phyloP scores from a whole-genome alignment of 2,329 filamentous ascomycete genomes.

The Metarhizium anisopliae region DNA sequence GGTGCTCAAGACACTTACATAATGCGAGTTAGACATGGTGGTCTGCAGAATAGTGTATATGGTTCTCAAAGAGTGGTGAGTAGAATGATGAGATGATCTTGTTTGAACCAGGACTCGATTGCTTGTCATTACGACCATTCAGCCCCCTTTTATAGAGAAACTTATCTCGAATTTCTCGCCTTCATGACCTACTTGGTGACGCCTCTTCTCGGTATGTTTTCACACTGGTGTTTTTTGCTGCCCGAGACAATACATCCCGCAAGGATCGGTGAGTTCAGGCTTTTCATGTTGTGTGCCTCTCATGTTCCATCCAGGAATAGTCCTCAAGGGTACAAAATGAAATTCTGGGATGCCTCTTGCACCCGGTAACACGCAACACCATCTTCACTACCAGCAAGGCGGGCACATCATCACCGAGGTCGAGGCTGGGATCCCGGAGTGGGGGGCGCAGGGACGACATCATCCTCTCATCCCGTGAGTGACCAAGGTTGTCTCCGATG shows the following conservation, averaged over 20 bases:
- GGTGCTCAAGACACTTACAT: not conserved
- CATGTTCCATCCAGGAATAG: not conserved
- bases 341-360: not conserved
- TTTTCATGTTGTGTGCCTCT: constrained; percentile 11
- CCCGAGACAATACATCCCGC: constrained; percentile 11
- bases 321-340: not conserved
- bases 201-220: not conserved
- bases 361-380: not conserved
- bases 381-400: not conserved
- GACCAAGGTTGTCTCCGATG: not conserved
- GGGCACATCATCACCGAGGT: not conserved
- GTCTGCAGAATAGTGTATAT: not conserved
- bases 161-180: not conserved
- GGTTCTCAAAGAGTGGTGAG: not conserved
- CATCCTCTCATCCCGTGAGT: constrained; percentile 1
- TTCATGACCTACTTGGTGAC: not conserved
- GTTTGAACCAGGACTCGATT: not conserved
- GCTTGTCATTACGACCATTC: not conserved
- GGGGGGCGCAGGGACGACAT: not conserved
- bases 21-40: not conserved
- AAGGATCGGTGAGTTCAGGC: constrained; percentile 13
- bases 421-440: not conserved
- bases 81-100: not conserved
- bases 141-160: not conserved
- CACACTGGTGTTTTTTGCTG: constrained; percentile 11